Conservation (phyloP, 176 grass and related monocot genomes). For the Triticum aestivum region DNA sequence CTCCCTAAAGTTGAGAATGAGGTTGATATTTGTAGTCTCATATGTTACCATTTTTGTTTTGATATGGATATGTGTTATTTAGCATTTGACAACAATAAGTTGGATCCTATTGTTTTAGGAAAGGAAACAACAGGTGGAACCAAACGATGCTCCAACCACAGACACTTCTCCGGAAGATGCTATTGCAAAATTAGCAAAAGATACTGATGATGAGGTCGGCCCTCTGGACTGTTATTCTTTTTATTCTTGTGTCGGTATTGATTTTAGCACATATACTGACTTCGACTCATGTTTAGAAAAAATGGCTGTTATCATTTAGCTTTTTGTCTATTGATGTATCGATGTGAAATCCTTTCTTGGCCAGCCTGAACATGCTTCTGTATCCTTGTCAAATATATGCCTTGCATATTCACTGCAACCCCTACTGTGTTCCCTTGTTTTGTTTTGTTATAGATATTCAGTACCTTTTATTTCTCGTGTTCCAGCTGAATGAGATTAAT, state of each 20-base stretch:
- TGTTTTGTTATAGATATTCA: constrained; percentile 21
- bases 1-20: constrained; percentile 85
- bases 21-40: constrained; percentile 44
- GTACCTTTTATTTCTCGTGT: constrained; percentile 13
- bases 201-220: constrained; percentile 74
- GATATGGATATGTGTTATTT: background rate
- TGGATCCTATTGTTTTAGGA: constrained; percentile 53
- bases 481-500: constrained; percentile 75
- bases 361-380: background rate
- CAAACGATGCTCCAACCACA: constrained; percentile 39
- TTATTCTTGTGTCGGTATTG: constrained; percentile 1
- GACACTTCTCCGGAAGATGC: constrained; percentile 50
- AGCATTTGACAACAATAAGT: background rate
- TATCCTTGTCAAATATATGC: background rate
- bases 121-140: constrained; percentile 63
- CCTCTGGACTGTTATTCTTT: background rate
- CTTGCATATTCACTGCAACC: background rate
- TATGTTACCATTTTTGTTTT: background rate
- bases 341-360: background rate
- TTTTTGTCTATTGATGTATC: constrained; percentile 17
- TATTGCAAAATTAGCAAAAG: constrained; percentile 72
- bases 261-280: background rate
- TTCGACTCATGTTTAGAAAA: constrained; percentile 1
- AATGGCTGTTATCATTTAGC: background rate
- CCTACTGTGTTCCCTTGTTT: constrained; percentile 5